These are phyloP conservation scores for Fusarium devonianum DNA, from an alignment of 2,329 filamentous ascomycete genomes.

Conservation along the genomic window DNA sequence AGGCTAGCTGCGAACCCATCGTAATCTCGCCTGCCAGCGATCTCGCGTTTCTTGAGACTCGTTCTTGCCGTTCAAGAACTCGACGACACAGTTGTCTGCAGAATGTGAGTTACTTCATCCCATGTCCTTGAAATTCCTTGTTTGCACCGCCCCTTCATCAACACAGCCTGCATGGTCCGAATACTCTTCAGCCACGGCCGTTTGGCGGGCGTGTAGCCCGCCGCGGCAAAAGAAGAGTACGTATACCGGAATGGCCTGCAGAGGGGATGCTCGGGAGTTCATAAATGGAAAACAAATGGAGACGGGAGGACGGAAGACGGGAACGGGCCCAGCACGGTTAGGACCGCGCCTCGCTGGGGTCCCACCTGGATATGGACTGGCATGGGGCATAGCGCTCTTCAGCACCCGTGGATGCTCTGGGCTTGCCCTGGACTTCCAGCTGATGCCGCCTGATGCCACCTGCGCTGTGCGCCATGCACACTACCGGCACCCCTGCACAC, in stretches of 20 bases:
- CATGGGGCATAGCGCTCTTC: conserved; percentile 22
- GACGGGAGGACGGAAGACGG: conserved; percentile 41
- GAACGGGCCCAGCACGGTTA: conserved; percentile 41
- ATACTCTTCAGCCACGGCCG: too few species aligned
- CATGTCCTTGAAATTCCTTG: too few species aligned
- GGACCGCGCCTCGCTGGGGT: conserved; percentile 36
- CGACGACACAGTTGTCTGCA: conserved; percentile 10
- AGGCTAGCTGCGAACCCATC: conserved; percentile 26
- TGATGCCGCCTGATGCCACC: conserved; percentile 39
- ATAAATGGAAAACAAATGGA: conserved; percentile 35
- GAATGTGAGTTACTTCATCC: too few species aligned
- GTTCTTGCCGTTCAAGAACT: conserved; percentile 21
- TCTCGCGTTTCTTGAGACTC: conserved; percentile 20
- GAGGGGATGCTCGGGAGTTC: conserved; percentile 13
- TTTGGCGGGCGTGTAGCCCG: neutral
- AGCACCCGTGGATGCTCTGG: conserved; percentile 28
- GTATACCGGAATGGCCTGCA: conserved; percentile 7
- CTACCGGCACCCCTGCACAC: conserved; percentile 43
- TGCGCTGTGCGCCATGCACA: conserved; percentile 31
- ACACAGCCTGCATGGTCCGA: too few species aligned
- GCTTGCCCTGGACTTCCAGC: conserved; percentile 37
- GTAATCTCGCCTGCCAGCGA: conserved; percentile 33
- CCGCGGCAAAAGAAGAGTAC: conserved; percentile 13
- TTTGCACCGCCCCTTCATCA: too few species aligned
- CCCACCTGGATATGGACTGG: conserved; percentile 29